phyloP scores from a whole-genome alignment of 1,284 basidiomycete genomes.

The Inonotus hispidus region DNA sequence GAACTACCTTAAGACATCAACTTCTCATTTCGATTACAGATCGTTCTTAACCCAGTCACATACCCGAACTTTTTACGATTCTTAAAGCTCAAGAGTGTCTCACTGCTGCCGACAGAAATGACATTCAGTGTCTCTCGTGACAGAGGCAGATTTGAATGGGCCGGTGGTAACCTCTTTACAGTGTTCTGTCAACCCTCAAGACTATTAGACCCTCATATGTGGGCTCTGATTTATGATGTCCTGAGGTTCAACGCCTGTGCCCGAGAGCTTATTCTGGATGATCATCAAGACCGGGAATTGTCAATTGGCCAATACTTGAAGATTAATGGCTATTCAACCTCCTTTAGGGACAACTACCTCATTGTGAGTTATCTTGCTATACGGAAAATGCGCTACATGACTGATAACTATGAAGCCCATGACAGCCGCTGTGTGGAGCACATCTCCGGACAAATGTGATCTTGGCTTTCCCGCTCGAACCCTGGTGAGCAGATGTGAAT shows the following conservation, averaged over 20 bases:
- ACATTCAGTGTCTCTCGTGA: slow-evolving; percentile 75
- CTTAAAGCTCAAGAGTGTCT: slow-evolving; percentile 48
- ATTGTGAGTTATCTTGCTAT: slow-evolving; percentile 45
- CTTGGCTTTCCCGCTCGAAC: slow-evolving; percentile 72
- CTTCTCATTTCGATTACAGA: slow-evolving; percentile 33
- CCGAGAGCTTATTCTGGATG: slow-evolving; percentile 34
- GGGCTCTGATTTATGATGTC: slow-evolving; percentile 75
- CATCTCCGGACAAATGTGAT: slow-evolving; percentile 67
- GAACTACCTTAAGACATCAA: neutral
- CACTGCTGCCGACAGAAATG: slow-evolving; percentile 64
- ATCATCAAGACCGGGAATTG: slow-evolving; percentile 31
- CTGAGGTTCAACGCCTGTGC: slow-evolving; percentile 74
- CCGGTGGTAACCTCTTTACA: slow-evolving; percentile 53
- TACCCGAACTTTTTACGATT: slow-evolving; percentile 82
- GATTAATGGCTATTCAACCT: slow-evolving; percentile 60
- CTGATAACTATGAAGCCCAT: slow-evolving; percentile 49
- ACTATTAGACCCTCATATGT: slow-evolving; percentile 62
- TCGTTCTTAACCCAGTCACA: slow-evolving; percentile 73
- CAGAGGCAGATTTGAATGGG: slow-evolving; percentile 68
- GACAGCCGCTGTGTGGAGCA: slow-evolving; percentile 81
- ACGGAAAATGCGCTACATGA: neutral
- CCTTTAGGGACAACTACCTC: slow-evolving; percentile 75
- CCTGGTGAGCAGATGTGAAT: slow-evolving; percentile 36
- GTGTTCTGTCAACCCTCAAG: slow-evolving; percentile 65
- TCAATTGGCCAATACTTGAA: slow-evolving; percentile 70